A percentile compares a stretch with the other conserved stretches of the same genome.
These are phyloP conservation scores for Cucurbita maxima DNA, from an alignment of 306 rosid species.

Conservation along the genomic window DNA sequence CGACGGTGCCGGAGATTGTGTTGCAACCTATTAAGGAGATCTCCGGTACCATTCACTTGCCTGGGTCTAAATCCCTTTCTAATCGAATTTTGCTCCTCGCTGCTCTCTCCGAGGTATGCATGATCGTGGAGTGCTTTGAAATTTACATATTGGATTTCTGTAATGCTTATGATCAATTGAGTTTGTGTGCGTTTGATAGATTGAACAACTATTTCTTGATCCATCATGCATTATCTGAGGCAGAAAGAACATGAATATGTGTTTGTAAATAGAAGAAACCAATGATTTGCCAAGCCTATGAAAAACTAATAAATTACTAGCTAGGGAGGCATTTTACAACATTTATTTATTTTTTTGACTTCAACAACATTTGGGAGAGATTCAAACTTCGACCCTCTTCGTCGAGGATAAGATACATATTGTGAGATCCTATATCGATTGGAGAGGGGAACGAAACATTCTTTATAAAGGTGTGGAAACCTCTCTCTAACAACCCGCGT, in stretches of 20 bases:
- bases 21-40: slow-evolving; percentile 83
- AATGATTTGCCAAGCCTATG: background rate
- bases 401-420: no score
- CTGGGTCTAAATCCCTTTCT: slow-evolving; percentile 89
- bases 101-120: slow-evolving; percentile 87
- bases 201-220: background rate
- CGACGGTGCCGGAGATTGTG: slow-evolving; percentile 69
- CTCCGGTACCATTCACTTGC: slow-evolving; percentile 69
- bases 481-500: no score
- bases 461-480: no score
- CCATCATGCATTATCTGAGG: background rate
- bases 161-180: background rate
- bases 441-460: no score
- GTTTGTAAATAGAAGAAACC: background rate
- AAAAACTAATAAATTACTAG: background rate
- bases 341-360: no score
- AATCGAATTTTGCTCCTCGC: slow-evolving; percentile 90
- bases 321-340: background rate
- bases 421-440: no score
- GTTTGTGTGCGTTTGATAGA: background rate
- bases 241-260: background rate
- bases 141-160: background rate
- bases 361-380: no score
- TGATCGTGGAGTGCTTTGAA: background rate
- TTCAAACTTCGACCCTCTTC: no score